Evolutionary conservation across 108 stramenopile genomes (phyloP), one percentile per base, ranked within the genome.

Genomic region (Pelagomonas calceolata): DNA sequence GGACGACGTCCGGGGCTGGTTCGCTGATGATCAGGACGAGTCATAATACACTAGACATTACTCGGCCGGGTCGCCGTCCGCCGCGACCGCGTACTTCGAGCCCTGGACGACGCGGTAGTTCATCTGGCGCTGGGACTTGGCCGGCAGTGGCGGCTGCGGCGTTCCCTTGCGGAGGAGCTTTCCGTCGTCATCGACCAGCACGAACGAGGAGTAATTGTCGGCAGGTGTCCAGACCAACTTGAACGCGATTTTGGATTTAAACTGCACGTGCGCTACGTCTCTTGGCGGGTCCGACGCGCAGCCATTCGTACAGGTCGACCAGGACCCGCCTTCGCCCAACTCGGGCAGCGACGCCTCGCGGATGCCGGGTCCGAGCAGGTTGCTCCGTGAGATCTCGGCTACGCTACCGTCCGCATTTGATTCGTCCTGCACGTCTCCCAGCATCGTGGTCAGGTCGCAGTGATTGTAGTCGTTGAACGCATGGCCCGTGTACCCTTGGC

Each of bases 231-330:
- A 94, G 4, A 94, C 93, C 12, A 94, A 76, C 75, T 92, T 92
- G 67, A 91, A 94, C 34, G 91, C 91, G 68, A 94, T 87, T 65
- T 88, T 68, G 10, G 91, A 84, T 65, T 80, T 84, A 67, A 94
- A 94, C 64, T 94, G 93, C 66, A 94, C 72, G 70, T 92, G 91
- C 3, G 93, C 93, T 26, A 94, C 93, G 78, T 94, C 93, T 64
- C 80, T 84, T 26, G 93, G 91, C 26, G 93, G 93, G 17, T 73
- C 71, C 34, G 31, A 12, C 64, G 39, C 67, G 33, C 73, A 91
- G 21, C 92, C 92, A 30, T 84, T 79, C 26, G 86, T 87, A 74
- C 92, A 94, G 0, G 92, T 94, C 30, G 85, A 84, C 92, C 92
- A 94, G 32, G 79, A 80, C 32, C 91, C 93, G 15, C 93, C 93